These are phyloP conservation scores for Somion occarium DNA, from an alignment of 1,284 basidiomycete genomes.

Conservation along the genomic window DNA sequence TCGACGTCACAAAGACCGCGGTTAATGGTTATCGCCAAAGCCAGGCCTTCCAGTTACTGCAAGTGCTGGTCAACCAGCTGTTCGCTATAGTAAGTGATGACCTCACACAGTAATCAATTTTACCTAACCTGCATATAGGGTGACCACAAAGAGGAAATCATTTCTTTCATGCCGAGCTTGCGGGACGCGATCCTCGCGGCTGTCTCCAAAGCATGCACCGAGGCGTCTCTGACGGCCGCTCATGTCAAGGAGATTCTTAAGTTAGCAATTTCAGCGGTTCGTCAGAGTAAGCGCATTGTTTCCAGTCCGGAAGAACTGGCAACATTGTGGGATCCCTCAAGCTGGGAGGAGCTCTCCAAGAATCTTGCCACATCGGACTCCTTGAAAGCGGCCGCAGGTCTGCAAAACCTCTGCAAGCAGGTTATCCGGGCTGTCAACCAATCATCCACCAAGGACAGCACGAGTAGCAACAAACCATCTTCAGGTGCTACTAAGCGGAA, in stretches of 20 bases:
- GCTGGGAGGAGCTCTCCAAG: constrained; percentile 34
- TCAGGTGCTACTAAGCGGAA: constrained; percentile 16
- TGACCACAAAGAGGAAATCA: constrained; percentile 18
- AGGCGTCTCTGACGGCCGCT: constrained; percentile 45
- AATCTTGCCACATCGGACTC: constrained; percentile 35
- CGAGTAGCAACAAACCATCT: constrained; percentile 7
- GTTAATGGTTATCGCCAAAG: constrained; percentile 73
- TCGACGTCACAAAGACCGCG: constrained; percentile 50
- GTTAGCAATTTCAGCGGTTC: constrained; percentile 59
- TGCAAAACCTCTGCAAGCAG: constrained; percentile 48
- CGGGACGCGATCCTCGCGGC: constrained; percentile 47
- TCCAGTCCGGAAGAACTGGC: constrained; percentile 23
- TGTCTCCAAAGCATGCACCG: constrained; percentile 47
- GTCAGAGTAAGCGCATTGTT: constrained; percentile 53
- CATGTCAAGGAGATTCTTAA: constrained; percentile 83
- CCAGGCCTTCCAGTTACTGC: constrained; percentile 74
- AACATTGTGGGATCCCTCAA: constrained; percentile 39
- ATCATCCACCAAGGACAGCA: constrained; percentile 8
- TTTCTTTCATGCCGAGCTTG: constrained; percentile 49
- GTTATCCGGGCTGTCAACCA: constrained; percentile 27
- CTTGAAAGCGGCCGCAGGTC: constrained; percentile 39
- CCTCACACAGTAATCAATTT: neutral
- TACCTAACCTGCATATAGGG: constrained; percentile 9
- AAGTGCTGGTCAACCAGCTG: constrained; percentile 59
- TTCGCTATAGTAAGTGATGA: constrained; percentile 41